A percentile compares a stretch with the other conserved stretches of the same genome.
phyloP scores from a whole-genome alignment of 164 flowering plant genomes.

The Annona cherimola region DNA sequence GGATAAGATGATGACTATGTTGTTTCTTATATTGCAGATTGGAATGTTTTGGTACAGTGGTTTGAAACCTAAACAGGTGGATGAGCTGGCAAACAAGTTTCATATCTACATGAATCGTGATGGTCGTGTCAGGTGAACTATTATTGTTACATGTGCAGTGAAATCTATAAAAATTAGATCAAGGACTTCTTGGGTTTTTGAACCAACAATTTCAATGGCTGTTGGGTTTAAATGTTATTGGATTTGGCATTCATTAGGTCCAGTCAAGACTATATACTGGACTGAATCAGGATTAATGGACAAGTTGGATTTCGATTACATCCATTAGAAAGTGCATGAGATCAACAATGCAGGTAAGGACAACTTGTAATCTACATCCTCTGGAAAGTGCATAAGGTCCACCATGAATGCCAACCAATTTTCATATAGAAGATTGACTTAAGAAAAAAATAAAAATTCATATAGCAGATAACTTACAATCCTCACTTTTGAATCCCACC shows the following conservation, averaged over 20 bases:
- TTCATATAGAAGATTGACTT: neutral
- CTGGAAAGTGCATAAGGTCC: neutral
- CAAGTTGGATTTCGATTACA: too few relatives aligned
- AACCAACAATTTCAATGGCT: neutral
- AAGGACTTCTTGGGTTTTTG: too few relatives aligned
- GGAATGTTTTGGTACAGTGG: constrained; percentile 99
- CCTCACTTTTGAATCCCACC: neutral
- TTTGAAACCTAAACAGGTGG: constrained; percentile 92
- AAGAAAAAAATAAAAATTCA: neutral
- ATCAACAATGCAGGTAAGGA: neutral
- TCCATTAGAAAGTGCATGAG: too few relatives aligned
- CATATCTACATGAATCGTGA: constrained; percentile 93
- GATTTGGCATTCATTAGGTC: too few relatives aligned
- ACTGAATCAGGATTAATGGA: too few relatives aligned
- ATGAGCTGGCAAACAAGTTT: constrained; percentile 66
- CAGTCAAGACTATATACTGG: too few relatives aligned
- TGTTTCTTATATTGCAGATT: constrained; percentile 38
- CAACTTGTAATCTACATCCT: neutral
- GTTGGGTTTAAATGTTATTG: neutral
- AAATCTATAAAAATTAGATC: neutral
- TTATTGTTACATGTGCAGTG: neutral
- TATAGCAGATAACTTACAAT: neutral
- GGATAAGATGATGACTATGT: too few relatives aligned
- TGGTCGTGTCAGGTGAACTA: constrained; percentile 82
- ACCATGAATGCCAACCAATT: neutral